A percentile compares a stretch with the other conserved stretches of the same genome.
Conservation (phyloP, 2,329 filamentous ascomycete species). For the Hymenoscyphus scutula region DNA sequence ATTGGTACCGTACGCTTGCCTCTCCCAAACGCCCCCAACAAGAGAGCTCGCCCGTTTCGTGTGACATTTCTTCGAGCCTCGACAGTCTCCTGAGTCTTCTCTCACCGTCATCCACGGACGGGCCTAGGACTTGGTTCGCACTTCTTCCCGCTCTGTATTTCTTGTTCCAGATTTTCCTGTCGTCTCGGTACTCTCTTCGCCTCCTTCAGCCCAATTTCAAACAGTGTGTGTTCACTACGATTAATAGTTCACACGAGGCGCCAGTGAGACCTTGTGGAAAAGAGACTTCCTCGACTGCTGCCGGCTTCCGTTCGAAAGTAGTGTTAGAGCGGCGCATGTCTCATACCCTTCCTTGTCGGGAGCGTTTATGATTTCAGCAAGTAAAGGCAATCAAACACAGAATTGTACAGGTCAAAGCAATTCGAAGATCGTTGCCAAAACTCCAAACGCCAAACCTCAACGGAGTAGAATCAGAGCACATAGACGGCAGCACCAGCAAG, state of each 20-base stretch:
- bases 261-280: conserved; percentile 1
- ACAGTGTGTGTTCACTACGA: background rate
- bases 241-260: conserved; percentile 1
- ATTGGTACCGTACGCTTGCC: background rate
- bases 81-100: no score
- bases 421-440: conserved; percentile 5
- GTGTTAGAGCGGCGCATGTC: conserved; percentile 27
- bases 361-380: conserved; percentile 19
- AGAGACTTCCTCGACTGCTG: conserved; percentile 20
- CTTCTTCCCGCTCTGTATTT: conserved; percentile 7
- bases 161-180: conserved; percentile 13
- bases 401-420: conserved; percentile 17
- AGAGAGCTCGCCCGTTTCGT: conserved; percentile 12
- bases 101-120: conserved; percentile 12
- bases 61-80: conserved; percentile 12
- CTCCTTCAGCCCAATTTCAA: background rate
- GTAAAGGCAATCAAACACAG: conserved; percentile 28
- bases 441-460: background rate
- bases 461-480: conserved; percentile 6
- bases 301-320: conserved; percentile 20
- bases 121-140: conserved; percentile 10
- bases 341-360: conserved; percentile 22
- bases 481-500: conserved; percentile 4
- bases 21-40: background rate
- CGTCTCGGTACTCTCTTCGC: conserved; percentile 9